phyloP scores from a whole-genome alignment of 805 yeast species.

The Kockiozyma suomiensis region DNA sequence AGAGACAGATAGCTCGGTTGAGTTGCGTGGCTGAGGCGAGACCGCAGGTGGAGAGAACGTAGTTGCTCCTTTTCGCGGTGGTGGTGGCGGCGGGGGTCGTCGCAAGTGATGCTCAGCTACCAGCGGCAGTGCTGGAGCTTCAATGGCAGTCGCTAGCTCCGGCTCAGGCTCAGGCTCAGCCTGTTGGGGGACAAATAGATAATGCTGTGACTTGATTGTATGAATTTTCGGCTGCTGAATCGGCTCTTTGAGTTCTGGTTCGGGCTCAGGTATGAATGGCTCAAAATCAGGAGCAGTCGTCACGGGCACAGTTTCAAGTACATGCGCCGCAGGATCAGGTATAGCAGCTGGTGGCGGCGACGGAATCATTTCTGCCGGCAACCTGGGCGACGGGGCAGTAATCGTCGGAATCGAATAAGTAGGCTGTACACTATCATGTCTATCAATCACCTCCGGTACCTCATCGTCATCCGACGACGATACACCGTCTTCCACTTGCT shows the following conservation, averaged over 20 bases:
- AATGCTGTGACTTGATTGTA: conserved; percentile 24
- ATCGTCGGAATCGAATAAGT: conserved; percentile 2
- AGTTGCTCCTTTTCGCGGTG: neutral
- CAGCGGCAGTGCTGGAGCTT: neutral
- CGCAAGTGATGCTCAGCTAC: conserved; percentile 4
- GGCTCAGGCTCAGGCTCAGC: neutral
- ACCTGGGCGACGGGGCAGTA: conserved; percentile 1
- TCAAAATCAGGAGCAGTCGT: neutral
- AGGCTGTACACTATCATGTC: neutral
- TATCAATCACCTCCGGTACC: conserved; percentile 4
- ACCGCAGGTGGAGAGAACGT: neutral
- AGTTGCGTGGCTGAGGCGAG: neutral
- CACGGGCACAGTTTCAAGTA: neutral
- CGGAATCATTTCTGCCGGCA: neutral
- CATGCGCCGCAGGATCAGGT: neutral
- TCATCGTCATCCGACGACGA: conserved; percentile 14
- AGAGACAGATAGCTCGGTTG: too few species aligned
- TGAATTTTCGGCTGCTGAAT: conserved; percentile 12
- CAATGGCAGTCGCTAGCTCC: neutral
- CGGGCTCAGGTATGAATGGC: neutral
- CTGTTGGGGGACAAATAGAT: conserved; percentile 14
- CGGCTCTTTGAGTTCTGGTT: neutral
- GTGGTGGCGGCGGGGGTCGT: conserved; percentile 13
- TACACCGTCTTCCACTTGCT: neutral
- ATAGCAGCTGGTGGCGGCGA: neutral